phyloP scores from a whole-genome alignment of 306 rosid genomes.

The Astragalus glycyphyllos region DNA sequence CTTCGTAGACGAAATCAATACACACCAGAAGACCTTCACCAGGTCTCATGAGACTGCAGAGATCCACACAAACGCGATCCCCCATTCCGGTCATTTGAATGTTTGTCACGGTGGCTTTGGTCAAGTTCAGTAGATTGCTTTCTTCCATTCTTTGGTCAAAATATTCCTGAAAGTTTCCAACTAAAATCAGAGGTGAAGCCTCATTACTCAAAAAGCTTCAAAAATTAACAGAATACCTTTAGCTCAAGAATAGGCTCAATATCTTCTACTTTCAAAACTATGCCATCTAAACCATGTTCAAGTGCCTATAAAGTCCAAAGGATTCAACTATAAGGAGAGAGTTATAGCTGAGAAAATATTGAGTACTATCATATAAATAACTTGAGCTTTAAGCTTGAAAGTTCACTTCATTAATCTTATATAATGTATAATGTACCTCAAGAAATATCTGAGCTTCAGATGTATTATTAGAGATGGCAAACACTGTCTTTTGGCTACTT shows the following conservation, averaged over 20 bases:
- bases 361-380: neutral
- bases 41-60: conserved; percentile 86
- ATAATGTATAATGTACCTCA: conserved; percentile 61
- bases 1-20: conserved; percentile 31
- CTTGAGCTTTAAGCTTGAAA: conserved; percentile 1
- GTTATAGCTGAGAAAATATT: conserved; percentile 7
- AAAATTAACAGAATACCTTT: conserved; percentile 62
- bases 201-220: conserved; percentile 36
- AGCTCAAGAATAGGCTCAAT: conserved; percentile 72
- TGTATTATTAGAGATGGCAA: conserved; percentile 63
- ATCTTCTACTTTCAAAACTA: conserved; percentile 79
- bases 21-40: conserved; percentile 95
- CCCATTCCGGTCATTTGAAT: conserved; percentile 88
- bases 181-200: conserved; percentile 50
- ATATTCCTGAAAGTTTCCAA: conserved; percentile 70
- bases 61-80: conserved; percentile 95
- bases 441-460: conserved; percentile 79
- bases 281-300: conserved; percentile 89
- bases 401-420: conserved; percentile 19
- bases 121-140: conserved; percentile 68
- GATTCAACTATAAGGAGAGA: conserved; percentile 9
- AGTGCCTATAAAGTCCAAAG: conserved; percentile 68
- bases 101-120: conserved; percentile 69
- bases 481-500: conserved; percentile 69
- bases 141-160: conserved; percentile 79